Evolutionary conservation across 352 stramenopile genomes (phyloP).

Genomic region (Phytophthora citrophthora): DNA sequence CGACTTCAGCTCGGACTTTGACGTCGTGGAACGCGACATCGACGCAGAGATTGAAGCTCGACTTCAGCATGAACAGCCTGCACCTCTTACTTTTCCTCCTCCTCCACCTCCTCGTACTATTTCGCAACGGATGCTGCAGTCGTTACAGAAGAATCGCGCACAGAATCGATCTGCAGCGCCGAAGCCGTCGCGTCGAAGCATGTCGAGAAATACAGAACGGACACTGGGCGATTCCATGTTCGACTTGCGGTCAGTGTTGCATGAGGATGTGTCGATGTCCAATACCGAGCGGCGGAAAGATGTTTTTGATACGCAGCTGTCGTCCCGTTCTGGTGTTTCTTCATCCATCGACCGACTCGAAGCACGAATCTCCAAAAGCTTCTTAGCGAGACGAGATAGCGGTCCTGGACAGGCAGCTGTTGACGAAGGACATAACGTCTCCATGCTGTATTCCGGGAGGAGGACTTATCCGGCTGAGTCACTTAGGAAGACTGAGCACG

Average conservation of each 20-base stretch:
- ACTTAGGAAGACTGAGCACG: constrained; percentile 47
- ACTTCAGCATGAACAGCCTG: constrained; percentile 24
- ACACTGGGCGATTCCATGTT: constrained; percentile 6
- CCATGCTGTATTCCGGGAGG: constrained; percentile 60
- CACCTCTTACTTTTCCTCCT: neutral
- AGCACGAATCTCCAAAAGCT: constrained; percentile 70
- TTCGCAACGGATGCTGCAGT: constrained; percentile 71
- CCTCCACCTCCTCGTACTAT: constrained; percentile 39
- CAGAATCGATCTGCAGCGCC: constrained; percentile 21
- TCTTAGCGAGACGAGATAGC: constrained; percentile 37
- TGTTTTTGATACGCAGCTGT: constrained; percentile 30
- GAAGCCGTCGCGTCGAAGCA: constrained; percentile 1
- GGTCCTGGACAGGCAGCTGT: constrained; percentile 11
- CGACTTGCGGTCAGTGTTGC: constrained; percentile 19
- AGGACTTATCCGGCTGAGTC: constrained; percentile 75
- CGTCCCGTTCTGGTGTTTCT: constrained; percentile 28
- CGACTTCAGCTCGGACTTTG: constrained; percentile 62
- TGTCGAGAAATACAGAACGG: neutral
- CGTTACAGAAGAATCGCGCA: constrained; percentile 48
- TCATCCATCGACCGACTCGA: constrained; percentile 66
- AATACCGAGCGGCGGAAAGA: constrained; percentile 21
- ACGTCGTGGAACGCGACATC: constrained; percentile 71
- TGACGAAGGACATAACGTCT: constrained; percentile 45
- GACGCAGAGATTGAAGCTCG: constrained; percentile 77
- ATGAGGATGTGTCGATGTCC: constrained; percentile 8